Conservation (phyloP, 148 eudicot species). For the Hydrangea macrophylla region DNA sequence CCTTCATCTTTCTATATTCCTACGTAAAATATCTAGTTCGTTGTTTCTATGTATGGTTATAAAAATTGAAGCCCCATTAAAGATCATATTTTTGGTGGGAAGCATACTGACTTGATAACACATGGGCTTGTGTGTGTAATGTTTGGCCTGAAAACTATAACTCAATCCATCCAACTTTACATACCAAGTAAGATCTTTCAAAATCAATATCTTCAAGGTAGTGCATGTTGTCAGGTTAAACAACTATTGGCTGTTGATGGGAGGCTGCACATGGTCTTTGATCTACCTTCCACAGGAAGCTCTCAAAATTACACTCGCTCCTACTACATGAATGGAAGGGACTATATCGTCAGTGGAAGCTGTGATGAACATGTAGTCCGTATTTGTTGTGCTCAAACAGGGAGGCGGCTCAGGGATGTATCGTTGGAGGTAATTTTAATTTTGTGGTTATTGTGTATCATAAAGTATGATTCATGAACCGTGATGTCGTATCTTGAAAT, state of each 20-base stretch:
- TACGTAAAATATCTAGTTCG: no score
- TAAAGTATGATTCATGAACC: constrained; percentile 1
- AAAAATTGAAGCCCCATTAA: not conserved
- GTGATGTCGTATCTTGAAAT: not conserved
- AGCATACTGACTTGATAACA: no score
- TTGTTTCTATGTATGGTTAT: not conserved
- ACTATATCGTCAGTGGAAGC: constrained; percentile 85
- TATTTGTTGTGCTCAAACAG: constrained; percentile 88
- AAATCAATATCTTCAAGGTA: no score
- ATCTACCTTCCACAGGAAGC: constrained; percentile 76
- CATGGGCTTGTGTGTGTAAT: not conserved
- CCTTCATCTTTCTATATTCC: no score
- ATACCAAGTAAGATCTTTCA: no score
- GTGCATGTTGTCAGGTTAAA: constrained; percentile 56
- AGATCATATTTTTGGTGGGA: not conserved
- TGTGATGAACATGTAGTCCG: constrained; percentile 91
- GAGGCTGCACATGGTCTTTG: constrained; percentile 72
- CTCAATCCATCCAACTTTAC: not conserved
- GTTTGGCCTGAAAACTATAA: not conserved
- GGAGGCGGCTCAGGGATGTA: constrained; percentile 84
- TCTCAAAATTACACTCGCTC: constrained; percentile 93
- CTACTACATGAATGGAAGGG: constrained; percentile 86
- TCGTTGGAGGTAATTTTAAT: constrained; percentile 44
- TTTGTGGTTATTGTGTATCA: constrained; percentile 19
- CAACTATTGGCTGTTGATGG: constrained; percentile 94